A percentile compares a stretch with the other conserved stretches of the same genome.
phyloP scores from a whole-genome alignment of 1,139 yeast genomes.

The Saccharomyces hybrid region DNA sequence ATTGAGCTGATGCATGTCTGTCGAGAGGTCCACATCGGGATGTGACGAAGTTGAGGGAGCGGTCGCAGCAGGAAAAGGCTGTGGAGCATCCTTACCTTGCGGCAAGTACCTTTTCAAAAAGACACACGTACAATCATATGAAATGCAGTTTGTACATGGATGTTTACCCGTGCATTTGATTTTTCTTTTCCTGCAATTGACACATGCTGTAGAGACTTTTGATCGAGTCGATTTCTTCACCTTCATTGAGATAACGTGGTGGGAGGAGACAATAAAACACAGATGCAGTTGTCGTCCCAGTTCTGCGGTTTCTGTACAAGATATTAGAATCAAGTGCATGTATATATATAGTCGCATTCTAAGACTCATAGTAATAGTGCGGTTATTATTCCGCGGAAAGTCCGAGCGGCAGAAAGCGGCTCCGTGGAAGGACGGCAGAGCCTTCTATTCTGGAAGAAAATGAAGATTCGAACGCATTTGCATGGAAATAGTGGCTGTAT shows the following conservation, averaged over 20 bases:
- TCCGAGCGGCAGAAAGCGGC: not conserved
- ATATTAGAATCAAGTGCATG: no score
- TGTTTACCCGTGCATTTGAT: constrained; percentile 53
- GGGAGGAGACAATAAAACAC: not conserved
- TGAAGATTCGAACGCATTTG: not conserved
- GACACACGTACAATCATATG: constrained; percentile 28
- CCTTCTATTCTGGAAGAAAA: not conserved
- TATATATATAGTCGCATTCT: not conserved
- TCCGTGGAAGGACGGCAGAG: not conserved
- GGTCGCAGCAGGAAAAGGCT: not conserved
- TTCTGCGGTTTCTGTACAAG: no score
- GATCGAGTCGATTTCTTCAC: constrained; percentile 4
- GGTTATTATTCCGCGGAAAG: not conserved
- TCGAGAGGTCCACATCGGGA: not conserved
- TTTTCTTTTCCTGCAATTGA: constrained; percentile 52
- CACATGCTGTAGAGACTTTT: constrained; percentile 46
- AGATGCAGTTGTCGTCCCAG: not conserved
- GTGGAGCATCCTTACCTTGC: not conserved
- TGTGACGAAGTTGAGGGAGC: not conserved
- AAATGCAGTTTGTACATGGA: constrained; percentile 30
- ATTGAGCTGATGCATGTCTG: not conserved
- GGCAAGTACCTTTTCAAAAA: constrained; percentile 4
- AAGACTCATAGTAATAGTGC: not conserved
- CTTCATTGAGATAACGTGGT: not conserved
- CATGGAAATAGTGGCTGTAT: not conserved